A percentile compares a stretch with the other conserved stretches of the same genome.
These are phyloP conservation scores for Letharia lupina DNA, from an alignment of 495 filamentous ascomycete species.

Conservation along the genomic window DNA sequence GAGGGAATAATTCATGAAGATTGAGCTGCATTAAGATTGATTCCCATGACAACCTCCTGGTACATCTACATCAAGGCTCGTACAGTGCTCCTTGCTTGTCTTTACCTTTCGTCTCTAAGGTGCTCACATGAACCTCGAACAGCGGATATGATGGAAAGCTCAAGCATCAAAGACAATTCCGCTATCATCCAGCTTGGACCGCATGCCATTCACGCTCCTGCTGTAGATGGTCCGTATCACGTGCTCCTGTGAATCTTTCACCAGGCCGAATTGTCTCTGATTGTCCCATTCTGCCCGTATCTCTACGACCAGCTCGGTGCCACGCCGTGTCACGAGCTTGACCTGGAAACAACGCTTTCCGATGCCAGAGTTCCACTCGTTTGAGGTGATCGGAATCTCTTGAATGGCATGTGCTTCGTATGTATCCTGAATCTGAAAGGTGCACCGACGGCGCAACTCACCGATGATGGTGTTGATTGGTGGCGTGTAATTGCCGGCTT, in stretches of 20 bases:
- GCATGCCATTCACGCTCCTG: slow-evolving; percentile 2
- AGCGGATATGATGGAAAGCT: neutral
- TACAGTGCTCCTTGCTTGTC: neutral
- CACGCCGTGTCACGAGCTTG: neutral
- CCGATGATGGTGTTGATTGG: neutral
- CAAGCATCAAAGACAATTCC: neutral
- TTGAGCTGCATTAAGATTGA: neutral
- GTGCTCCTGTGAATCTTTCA: neutral
- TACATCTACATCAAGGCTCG: neutral
- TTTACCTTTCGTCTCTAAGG: neutral
- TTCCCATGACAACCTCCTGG: neutral
- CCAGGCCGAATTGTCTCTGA: neutral
- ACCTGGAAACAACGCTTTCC: neutral
- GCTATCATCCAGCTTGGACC: neutral
- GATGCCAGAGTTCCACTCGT: neutral
- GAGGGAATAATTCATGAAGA: slow-evolving; percentile 51
- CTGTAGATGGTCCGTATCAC: neutral
- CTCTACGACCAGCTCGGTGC: neutral
- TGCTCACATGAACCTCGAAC: neutral
- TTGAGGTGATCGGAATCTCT: neutral
- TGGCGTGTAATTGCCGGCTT: neutral
- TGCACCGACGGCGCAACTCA: neutral
- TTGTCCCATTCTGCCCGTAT: neutral
- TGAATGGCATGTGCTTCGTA: neutral
- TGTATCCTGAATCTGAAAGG: neutral